A percentile compares a stretch with the other conserved stretches of the same genome.
These are phyloP conservation scores for Candida sanyaensis DNA, from an alignment of 1,139 yeast genomes.

Conservation along the genomic window DNA sequence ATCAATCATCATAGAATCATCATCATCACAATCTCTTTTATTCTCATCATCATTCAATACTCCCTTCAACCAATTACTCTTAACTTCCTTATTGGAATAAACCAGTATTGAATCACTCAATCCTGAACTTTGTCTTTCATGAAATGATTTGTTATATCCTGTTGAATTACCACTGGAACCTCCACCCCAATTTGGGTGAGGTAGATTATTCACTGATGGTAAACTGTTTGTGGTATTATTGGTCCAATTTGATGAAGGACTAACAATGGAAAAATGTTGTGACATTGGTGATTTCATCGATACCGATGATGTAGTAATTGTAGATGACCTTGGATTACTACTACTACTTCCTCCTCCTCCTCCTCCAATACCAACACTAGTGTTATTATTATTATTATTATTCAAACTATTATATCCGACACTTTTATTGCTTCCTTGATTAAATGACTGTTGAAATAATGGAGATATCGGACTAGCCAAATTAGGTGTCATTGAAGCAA, in stretches of 20 bases:
- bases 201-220: conserved; percentile 10
- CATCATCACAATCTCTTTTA: not conserved
- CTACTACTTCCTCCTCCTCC: too few species aligned
- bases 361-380: too few species aligned
- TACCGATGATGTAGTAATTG: conserved; percentile 8
- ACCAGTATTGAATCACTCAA: conserved; percentile 5
- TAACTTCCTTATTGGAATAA: conserved; percentile 5
- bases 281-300: conserved; percentile 12
- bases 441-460: conserved; percentile 40
- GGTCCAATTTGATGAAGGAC: conserved; percentile 7
- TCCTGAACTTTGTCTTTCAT: conserved; percentile 4
- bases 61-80: conserved; percentile 17
- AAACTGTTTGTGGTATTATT: conserved; percentile 6
- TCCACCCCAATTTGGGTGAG: conserved; percentile 8
- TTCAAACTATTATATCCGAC: not conserved
- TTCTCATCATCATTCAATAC: conserved; percentile 16
- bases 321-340: conserved; percentile 10
- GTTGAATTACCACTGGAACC: not conserved
- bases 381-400: too few species aligned
- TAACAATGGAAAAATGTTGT: conserved; percentile 9
- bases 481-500: conserved; percentile 31
- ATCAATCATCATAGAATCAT: conserved; percentile 5
- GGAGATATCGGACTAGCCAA: conserved; percentile 45
- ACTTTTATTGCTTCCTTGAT: conserved; percentile 19
- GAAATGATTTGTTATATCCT: not conserved